A percentile compares a stretch with the other conserved stretches of the same genome.
Evolutionary conservation across 441 rosid genomes (phyloP).

Genomic region (Adansonia rubrostipa): DNA sequence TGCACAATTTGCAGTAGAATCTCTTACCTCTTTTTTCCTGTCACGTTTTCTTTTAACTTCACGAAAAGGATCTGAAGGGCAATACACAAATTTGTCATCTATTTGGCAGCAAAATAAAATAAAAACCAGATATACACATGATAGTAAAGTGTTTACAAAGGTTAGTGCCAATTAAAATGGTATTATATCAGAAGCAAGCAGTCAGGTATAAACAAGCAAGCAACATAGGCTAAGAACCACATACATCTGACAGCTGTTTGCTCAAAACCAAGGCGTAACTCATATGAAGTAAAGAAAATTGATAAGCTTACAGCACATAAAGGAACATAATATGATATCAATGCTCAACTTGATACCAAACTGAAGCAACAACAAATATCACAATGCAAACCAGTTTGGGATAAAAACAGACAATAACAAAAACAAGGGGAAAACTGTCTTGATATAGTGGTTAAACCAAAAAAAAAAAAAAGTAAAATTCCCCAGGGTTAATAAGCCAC

Average conservation of each 20-base stretch:
- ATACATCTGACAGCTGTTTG: not conserved
- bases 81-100: constrained; percentile 24
- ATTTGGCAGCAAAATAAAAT: not conserved
- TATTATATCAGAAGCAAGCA: not conserved
- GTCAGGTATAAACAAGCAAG: not conserved
- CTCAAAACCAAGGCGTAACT: constrained; percentile 1
- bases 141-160: too few relatives aligned
- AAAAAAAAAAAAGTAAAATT: not conserved
- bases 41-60: constrained; percentile 89
- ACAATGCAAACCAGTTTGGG: not conserved
- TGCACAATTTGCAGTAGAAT: not conserved
- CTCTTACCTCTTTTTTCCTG: constrained; percentile 71
- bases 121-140: not conserved
- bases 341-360: not conserved
- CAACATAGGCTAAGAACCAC: not conserved
- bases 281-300: not conserved
- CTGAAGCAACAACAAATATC: constrained; percentile 9
- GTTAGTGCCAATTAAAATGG: not conserved
- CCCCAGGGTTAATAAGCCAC: not conserved
- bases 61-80: constrained; percentile 72
- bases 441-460: too few relatives aligned
- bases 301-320: not conserved
- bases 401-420: not conserved
- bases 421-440: not conserved
- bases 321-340: constrained; percentile 12